Evolutionary conservation across 2,329 filamentous ascomycete species (phyloP).

Genomic region (Trichoderma sp.): DNA sequence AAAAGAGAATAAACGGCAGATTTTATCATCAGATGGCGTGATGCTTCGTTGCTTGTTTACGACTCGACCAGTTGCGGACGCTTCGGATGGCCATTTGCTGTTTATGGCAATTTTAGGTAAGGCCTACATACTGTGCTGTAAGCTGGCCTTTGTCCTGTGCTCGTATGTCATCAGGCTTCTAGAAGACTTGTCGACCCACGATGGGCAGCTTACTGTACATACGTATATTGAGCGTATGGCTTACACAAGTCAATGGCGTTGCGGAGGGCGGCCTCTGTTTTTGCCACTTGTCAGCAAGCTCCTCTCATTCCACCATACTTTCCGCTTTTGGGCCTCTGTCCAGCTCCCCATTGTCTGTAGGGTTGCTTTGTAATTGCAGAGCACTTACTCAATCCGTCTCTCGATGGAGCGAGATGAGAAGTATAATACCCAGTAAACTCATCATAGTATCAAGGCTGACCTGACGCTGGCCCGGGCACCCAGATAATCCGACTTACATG

Average conservation of each 20-base stretch:
- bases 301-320: background rate
- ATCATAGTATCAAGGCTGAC: background rate
- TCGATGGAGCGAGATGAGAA: background rate
- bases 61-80: background rate
- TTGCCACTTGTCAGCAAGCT: constrained; percentile 16
- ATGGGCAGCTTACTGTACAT: constrained; percentile 9
- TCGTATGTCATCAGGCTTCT: constrained; percentile 5
- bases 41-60: background rate
- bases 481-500: background rate
- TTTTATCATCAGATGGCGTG: constrained; percentile 3
- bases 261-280: background rate
- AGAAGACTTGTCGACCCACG: constrained; percentile 16
- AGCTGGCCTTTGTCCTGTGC: background rate
- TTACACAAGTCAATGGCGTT: background rate
- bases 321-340: background rate
- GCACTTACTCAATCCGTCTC: background rate
- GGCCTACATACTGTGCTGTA: background rate
- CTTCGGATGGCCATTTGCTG: constrained; percentile 2
- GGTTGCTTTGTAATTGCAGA: background rate
- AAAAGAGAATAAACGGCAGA: background rate
- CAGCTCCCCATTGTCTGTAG: background rate
- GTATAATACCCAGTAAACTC: too few relatives aligned
- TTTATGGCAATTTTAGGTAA: background rate
- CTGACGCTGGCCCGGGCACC: background rate
- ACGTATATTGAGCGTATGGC: background rate